Base-by-base conservation (phyloP, 2,329 filamentous ascomycete genomes). In the Exserohilum rostratum region DNA sequence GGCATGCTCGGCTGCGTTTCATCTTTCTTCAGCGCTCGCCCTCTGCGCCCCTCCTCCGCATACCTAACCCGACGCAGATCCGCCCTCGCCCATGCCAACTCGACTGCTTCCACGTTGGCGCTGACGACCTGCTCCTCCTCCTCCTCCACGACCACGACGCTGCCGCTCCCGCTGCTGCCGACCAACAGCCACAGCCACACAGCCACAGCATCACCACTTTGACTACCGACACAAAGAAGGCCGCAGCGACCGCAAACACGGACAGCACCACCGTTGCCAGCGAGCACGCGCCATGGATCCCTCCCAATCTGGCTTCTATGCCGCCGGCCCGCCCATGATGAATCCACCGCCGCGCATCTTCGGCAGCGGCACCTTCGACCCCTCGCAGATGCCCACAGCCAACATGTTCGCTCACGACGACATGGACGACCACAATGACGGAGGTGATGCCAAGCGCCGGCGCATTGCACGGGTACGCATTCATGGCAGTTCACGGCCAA, bases 391-490 rank as follows among this genome's bases (percentile, higher is more conserved):
- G 22, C 70, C 73, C 29, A 44, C 68, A 11, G 72, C 65, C 55
- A 58, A 57, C 25, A 71, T 77, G 52, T 77, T 76, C 50, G 60
- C 58, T 60, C 87, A 90, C 57, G 80, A 83, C 50, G 73, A 80
- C 46, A 64, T 72, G 51, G 77, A 79, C 46, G 80, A 84, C 47
- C 81, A 82, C 65, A 83, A 83, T 50, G 90, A 88, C 66, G 73
- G 73, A 49, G 67, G 77, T 40, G 93, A 97, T 70, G 86, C 92
- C 17, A 98, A 96, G 82, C 84, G 92, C 72, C 85, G 93, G 76
- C 86, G 92, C 69, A 96, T 96, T 67, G 91, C 92, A 57, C 86
- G 91, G 79, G 90, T 93, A 83, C 80, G 58, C 42, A 53, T 35
- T 33, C 30, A 38, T 11, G 58, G 53, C 58, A 22, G 20, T 34